Evolutionary conservation across 192 early-diverging fungal genomes (phyloP), one percentile per base, ranked within the genome.

Genomic region (Dissophora ornata): DNA sequence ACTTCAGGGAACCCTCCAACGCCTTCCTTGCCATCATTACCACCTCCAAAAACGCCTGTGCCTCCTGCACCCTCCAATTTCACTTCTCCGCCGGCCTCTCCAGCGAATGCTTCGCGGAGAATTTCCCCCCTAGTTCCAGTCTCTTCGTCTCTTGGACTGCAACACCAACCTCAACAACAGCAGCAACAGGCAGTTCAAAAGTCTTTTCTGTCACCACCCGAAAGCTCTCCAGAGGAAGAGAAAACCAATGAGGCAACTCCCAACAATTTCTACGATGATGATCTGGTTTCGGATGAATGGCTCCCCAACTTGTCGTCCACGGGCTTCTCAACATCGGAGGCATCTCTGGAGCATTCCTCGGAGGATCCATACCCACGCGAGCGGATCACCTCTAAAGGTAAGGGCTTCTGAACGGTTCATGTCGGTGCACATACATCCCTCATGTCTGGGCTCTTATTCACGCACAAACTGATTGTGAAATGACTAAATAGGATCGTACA

Each of bases 361-460:
- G 70, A 74, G 22, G 70, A 74, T 45, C 57, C 71, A 32, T 61
- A 59, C 25, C 71, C 62, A 24, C 50, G 69, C 6, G 61, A 75
- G 12, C 48, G 71, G 26, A 51, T 61, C 15, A 24, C 63, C 29
- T 75, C 71, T 1, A 69, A 59, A 60, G 47, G 57, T 69, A 69
- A 61, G 24, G n/a, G n/a, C n/a, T n/a, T n/a, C n/a, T n/a, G n/a
- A n/a, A n/a, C n/a, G n/a, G n/a, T n/a, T n/a, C n/a, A n/a, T n/a
- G n/a, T n/a, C n/a, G n/a, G n/a, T n/a, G n/a, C n/a, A n/a, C n/a
- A n/a, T n/a, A n/a, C n/a, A n/a, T n/a, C n/a, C n/a, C n/a, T n/a
- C n/a, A n/a, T n/a, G n/a, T n/a, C n/a, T n/a, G n/a, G n/a, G n/a
- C n/a, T n/a, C n/a, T n/a, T n/a, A n/a, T n/a, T n/a, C n/a, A n/a